These are phyloP conservation scores for Xylaria intraflava DNA, from an alignment of 495 filamentous ascomycete species.

Conservation along the genomic window DNA sequence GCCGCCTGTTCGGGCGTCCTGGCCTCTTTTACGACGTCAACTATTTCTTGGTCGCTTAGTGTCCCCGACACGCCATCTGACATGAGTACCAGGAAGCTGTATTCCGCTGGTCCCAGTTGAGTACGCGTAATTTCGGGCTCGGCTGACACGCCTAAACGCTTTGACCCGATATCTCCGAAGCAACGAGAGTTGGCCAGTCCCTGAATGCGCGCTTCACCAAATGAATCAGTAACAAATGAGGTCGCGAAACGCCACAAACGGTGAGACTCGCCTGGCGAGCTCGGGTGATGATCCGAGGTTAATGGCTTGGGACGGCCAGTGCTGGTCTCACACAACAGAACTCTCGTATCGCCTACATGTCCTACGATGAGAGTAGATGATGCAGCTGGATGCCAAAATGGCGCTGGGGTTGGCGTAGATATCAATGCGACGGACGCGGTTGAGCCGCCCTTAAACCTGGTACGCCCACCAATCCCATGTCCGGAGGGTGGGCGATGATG, in stretches of 20 bases:
- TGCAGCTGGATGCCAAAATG: slow-evolving; percentile 89
- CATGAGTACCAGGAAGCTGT: slow-evolving; percentile 78
- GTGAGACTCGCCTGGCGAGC: slow-evolving; percentile 71
- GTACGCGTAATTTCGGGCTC: slow-evolving; percentile 78
- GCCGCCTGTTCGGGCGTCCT: slow-evolving; percentile 82
- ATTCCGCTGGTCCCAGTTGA: slow-evolving; percentile 74
- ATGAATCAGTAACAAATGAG: slow-evolving; percentile 88
- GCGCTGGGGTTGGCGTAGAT: slow-evolving; percentile 80
- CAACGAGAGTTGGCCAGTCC: slow-evolving; percentile 90
- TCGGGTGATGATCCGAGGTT: slow-evolving; percentile 86
- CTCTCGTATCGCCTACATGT: slow-evolving; percentile 89
- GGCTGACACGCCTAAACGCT: slow-evolving; percentile 86
- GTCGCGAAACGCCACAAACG: slow-evolving; percentile 79
- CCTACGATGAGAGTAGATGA: slow-evolving; percentile 78
- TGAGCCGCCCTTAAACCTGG: slow-evolving; percentile 82
- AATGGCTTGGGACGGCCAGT: slow-evolving; percentile 72
- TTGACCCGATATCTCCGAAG: slow-evolving; percentile 86
- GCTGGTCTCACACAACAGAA: slow-evolving; percentile 74
- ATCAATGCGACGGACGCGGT: slow-evolving; percentile 86
- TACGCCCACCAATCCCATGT: slow-evolving; percentile 58
- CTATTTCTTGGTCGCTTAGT: slow-evolving; percentile 84
- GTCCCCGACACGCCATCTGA: slow-evolving; percentile 82
- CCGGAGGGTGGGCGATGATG: slow-evolving; percentile 46
- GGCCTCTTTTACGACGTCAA: slow-evolving; percentile 91
- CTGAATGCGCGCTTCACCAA: slow-evolving; percentile 92